phyloP scores from a whole-genome alignment of 495 filamentous ascomycete genomes.

The Ascodesmis nigricans region DNA sequence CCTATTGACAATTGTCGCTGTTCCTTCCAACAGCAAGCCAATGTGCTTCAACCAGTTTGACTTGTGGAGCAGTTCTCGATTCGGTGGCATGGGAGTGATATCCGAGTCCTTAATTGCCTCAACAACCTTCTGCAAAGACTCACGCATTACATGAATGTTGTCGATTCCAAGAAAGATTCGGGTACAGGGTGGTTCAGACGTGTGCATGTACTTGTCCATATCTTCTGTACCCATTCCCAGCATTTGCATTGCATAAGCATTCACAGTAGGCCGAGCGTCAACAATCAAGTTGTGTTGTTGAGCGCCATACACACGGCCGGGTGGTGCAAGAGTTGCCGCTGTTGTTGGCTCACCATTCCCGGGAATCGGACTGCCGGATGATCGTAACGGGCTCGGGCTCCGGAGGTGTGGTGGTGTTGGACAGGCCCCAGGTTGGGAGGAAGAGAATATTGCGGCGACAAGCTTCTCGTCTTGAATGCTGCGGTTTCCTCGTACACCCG shows the following conservation, averaged over 20 bases:
- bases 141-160: slow-evolving; percentile 97
- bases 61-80: slow-evolving; percentile 54
- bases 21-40: slow-evolving; percentile 57
- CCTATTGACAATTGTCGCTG: slow-evolving; percentile 62
- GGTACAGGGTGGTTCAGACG: slow-evolving; percentile 28
- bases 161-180: slow-evolving; percentile 95
- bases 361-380: slow-evolving; percentile 7
- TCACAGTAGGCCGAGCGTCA: slow-evolving; percentile 85
- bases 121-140: slow-evolving; percentile 69
- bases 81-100: slow-evolving; percentile 62
- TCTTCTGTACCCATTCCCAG: slow-evolving; percentile 89
- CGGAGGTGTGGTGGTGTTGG: slow-evolving; percentile 17
- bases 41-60: slow-evolving; percentile 92
- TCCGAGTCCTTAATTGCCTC: slow-evolving; percentile 86
- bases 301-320: slow-evolving; percentile 51
- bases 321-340: slow-evolving; percentile 3
- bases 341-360: neutral
- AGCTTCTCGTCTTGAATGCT: slow-evolving; percentile 93
- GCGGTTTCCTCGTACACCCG: slow-evolving; percentile 67
- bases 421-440: slow-evolving; percentile 20
- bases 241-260: slow-evolving; percentile 88
- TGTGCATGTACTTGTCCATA: slow-evolving; percentile 90
- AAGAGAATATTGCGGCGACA: slow-evolving; percentile 62
- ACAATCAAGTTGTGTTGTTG: slow-evolving; percentile 92
- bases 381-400: slow-evolving; percentile 14